Percentiles rank a stretch among this genome's conserved stretches.
phyloP scores from a whole-genome alignment of 768 basidiomycete species.

The Boletus rubropictus region DNA sequence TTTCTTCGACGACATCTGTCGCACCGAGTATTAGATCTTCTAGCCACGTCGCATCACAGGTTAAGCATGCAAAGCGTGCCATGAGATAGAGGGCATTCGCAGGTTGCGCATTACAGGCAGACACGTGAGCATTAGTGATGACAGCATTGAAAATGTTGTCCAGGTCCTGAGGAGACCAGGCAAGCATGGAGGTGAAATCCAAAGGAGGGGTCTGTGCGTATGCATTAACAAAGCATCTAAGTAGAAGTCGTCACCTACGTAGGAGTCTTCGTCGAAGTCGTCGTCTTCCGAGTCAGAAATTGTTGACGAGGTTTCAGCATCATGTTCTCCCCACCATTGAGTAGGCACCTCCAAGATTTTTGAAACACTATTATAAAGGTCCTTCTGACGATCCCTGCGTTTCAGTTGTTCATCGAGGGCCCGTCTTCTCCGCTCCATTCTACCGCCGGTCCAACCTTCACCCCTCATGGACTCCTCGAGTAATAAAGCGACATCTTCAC shows the following conservation, averaged over 20 bases:
- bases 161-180: slow-evolving; percentile 77
- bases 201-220: slow-evolving; percentile 56
- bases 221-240: slow-evolving; percentile 3
- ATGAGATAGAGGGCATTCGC: slow-evolving; percentile 90
- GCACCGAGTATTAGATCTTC: slow-evolving; percentile 90
- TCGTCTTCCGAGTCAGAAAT: slow-evolving; percentile 46
- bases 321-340: slow-evolving; percentile 62
- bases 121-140: slow-evolving; percentile 68
- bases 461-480: slow-evolving; percentile 86
- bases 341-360: slow-evolving; percentile 50
- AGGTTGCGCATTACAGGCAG: slow-evolving; percentile 72
- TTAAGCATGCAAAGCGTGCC: slow-evolving; percentile 86
- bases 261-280: slow-evolving; percentile 44
- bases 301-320: slow-evolving; percentile 39
- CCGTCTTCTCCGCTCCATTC: slow-evolving; percentile 64
- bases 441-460: slow-evolving; percentile 75
- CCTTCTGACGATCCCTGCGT: slow-evolving; percentile 46
- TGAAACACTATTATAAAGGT: slow-evolving; percentile 54
- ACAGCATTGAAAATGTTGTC: slow-evolving; percentile 77
- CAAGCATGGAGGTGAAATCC: slow-evolving; percentile 87
- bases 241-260: slow-evolving; percentile 32
- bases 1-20: slow-evolving; percentile 87
- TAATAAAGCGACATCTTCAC: slow-evolving; percentile 81
- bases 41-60: slow-evolving; percentile 87
- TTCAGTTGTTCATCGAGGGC: slow-evolving; percentile 53